Conservation (phyloP, 108 stramenopile genomes). For the Nitzschia sp. region DNA sequence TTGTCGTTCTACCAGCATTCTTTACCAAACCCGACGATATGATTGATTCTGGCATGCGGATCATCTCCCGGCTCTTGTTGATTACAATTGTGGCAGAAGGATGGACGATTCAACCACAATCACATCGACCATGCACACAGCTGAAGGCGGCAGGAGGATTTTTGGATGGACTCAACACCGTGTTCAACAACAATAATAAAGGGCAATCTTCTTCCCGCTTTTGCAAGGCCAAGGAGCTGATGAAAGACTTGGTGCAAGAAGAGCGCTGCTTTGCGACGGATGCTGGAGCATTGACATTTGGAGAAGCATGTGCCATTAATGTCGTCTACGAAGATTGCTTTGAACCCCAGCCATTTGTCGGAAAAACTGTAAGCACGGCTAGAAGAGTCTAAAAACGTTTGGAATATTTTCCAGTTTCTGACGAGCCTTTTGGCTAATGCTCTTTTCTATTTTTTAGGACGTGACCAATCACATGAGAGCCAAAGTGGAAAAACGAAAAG, state of each 20-base stretch:
- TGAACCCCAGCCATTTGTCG: slow-evolving; percentile 69
- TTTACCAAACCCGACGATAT: too few relatives aligned
- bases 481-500: slow-evolving; percentile 44
- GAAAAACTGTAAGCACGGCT: slow-evolving; percentile 34
- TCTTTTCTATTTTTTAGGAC: slow-evolving; percentile 9
- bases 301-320: slow-evolving; percentile 60
- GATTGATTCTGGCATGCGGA: too few relatives aligned
- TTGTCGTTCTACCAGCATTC: too few relatives aligned
- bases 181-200: neutral
- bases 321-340: slow-evolving; percentile 74
- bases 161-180: neutral
- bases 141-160: neutral
- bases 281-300: slow-evolving; percentile 60
- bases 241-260: slow-evolving; percentile 35
- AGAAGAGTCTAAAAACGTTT: slow-evolving; percentile 10
- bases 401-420: neutral
- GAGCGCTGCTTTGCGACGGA: slow-evolving; percentile 57
- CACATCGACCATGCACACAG: too few relatives aligned
- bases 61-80: too few relatives aligned
- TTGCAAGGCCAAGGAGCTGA: slow-evolving; percentile 35
- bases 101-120: too few relatives aligned
- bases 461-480: slow-evolving; percentile 38
- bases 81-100: too few relatives aligned
- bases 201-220: neutral
- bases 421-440: neutral